These are phyloP conservation scores for Xylariaceae sp. DNA, from an alignment of 2,329 filamentous ascomycete genomes.

Conservation along the genomic window DNA sequence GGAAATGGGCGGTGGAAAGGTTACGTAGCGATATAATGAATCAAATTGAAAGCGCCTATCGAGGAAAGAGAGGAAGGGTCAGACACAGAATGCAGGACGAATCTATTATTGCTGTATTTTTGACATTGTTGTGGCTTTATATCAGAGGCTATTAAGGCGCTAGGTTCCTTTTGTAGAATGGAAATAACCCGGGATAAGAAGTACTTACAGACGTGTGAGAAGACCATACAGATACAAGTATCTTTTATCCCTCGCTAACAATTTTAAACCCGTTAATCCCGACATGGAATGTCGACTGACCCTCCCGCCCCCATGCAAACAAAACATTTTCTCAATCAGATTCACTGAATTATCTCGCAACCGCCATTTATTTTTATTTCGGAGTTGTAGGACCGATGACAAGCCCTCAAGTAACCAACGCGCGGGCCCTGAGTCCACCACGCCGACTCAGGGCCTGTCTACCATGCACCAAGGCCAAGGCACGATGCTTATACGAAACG, in stretches of 20 bases:
- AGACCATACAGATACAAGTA: neutral
- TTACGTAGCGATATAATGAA: too few species aligned
- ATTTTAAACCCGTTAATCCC: neutral
- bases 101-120: too few species aligned
- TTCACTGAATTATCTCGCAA: neutral
- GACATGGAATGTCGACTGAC: neutral
- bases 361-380: neutral
- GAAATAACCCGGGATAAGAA: neutral
- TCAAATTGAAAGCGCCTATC: too few species aligned
- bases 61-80: too few species aligned
- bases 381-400: neutral
- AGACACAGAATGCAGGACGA: too few species aligned
- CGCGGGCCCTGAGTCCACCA: conserved; percentile 21
- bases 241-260: neutral
- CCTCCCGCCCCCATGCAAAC: neutral
- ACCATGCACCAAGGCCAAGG: conserved; percentile 27
- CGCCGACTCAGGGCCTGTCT: conserved; percentile 27
- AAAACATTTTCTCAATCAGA: neutral
- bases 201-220: neutral
- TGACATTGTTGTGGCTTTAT: too few species aligned
- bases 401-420: neutral
- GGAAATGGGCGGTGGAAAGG: too few species aligned
- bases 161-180: too few species aligned
- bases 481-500: conserved; percentile 26
- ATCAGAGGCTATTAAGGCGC: too few species aligned